Conservation (phyloP, 1,139 yeast genomes). For the Yamadazyma epiphylla region DNA sequence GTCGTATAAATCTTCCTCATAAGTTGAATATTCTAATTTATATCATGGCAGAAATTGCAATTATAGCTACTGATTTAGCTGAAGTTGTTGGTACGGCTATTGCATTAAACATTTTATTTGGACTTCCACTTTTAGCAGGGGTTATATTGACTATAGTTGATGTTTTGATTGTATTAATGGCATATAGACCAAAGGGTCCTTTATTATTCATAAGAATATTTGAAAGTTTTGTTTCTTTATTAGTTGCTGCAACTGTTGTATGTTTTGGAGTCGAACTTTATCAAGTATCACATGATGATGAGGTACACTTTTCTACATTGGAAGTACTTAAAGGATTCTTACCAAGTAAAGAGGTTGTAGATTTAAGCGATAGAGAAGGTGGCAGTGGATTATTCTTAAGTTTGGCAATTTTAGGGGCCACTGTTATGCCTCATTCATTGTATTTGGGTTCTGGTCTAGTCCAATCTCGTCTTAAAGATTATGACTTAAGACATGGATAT, state of each 20-base stretch:
- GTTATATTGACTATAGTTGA: conserved; percentile 81
- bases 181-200: conserved; percentile 86
- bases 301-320: conserved; percentile 46
- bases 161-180: conserved; percentile 78
- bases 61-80: conserved; percentile 89
- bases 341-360: conserved; percentile 69
- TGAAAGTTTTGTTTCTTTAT: conserved; percentile 71
- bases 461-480: conserved; percentile 82
- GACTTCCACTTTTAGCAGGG: conserved; percentile 74
- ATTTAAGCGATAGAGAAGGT: conserved; percentile 55
- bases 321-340: conserved; percentile 70
- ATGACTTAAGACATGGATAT: conserved; percentile 64
- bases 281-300: conserved; percentile 53
- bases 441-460: conserved; percentile 92
- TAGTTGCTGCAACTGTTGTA: conserved; percentile 78
- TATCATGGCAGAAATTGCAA: conserved; percentile 78
- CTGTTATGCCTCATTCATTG: conserved; percentile 96
- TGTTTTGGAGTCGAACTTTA: conserved; percentile 82
- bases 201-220: conserved; percentile 74
- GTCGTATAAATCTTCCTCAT: conserved; percentile 68
- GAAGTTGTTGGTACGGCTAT: conserved; percentile 94
- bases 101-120: conserved; percentile 76
- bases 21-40: conserved; percentile 62
- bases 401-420: conserved; percentile 92
- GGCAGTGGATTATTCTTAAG: conserved; percentile 74